Conservation (phyloP, 352 stramenopile species). For the Stramenopiles sp. region DNA sequence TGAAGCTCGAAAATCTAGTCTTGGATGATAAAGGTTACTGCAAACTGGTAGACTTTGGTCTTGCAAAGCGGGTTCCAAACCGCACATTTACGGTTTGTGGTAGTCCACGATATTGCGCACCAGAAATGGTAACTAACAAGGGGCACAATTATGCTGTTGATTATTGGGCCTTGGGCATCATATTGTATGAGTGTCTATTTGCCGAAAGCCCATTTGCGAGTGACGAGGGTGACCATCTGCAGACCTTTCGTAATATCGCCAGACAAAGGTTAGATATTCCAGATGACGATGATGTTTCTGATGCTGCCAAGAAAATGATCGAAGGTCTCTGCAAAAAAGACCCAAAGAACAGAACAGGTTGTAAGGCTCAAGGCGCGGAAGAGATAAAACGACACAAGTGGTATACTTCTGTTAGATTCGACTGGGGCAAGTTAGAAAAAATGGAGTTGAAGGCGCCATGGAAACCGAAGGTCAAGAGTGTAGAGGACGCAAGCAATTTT, state of each 20-base stretch:
- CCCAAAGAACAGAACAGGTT: slow-evolving; percentile 37
- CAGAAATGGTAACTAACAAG: slow-evolving; percentile 51
- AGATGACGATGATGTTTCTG: slow-evolving; percentile 53
- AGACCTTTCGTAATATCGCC: slow-evolving; percentile 59
- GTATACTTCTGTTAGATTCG: too few species aligned
- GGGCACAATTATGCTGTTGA: slow-evolving; percentile 51
- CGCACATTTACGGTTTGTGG: slow-evolving; percentile 40
- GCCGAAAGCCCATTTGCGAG: slow-evolving; percentile 64
- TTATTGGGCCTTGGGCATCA: slow-evolving; percentile 68
- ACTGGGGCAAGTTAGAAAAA: too few species aligned
- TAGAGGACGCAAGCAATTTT: too few species aligned
- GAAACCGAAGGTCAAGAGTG: too few species aligned
- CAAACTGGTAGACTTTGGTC: slow-evolving; percentile 48
- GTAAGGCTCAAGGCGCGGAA: too few species aligned
- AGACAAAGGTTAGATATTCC: slow-evolving; percentile 55
- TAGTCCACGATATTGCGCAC: slow-evolving; percentile 61
- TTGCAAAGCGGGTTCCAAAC: slow-evolving; percentile 26
- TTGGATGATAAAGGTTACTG: slow-evolving; percentile 67
- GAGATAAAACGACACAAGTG: too few species aligned
- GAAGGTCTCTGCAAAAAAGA: slow-evolving; percentile 45
- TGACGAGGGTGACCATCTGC: slow-evolving; percentile 50
- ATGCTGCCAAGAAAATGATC: slow-evolving; percentile 54
- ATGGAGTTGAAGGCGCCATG: too few species aligned
- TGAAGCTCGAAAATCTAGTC: slow-evolving; percentile 78
- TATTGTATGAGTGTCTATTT: slow-evolving; percentile 46